These are phyloP conservation scores for Tuctoria greenei DNA, from an alignment of 176 grass and related monocot genomes.

Conservation along the genomic window DNA sequence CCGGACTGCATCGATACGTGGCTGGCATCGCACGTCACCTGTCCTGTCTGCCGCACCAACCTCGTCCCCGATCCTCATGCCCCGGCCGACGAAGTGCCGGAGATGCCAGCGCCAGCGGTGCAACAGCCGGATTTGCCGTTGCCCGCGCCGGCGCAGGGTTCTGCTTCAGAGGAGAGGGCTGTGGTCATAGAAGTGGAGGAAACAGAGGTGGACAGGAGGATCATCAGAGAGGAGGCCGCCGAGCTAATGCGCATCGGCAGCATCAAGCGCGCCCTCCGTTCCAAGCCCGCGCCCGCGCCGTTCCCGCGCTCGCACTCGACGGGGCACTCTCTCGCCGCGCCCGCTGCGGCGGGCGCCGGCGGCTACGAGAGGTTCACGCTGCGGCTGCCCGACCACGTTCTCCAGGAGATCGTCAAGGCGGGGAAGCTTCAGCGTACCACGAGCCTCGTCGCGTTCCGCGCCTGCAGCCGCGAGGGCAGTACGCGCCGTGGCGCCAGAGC, in stretches of 20 bases:
- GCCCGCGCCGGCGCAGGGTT: background rate
- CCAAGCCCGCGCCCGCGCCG: slow-evolving; percentile 41
- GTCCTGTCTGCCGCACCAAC: slow-evolving; percentile 83
- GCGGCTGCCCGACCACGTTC: slow-evolving; percentile 61
- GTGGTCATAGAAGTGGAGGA: slow-evolving; percentile 56
- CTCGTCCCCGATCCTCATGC: slow-evolving; percentile 44
- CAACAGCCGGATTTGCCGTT: slow-evolving; percentile 14
- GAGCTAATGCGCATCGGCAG: slow-evolving; percentile 65
- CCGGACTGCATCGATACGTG: slow-evolving; percentile 84
- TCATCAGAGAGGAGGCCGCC: slow-evolving; percentile 47
- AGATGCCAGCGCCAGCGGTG: background rate
- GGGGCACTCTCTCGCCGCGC: slow-evolving; percentile 56
- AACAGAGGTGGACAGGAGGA: slow-evolving; percentile 48
- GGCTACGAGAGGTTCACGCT: slow-evolving; percentile 65
- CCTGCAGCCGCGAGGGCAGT: slow-evolving; percentile 41
- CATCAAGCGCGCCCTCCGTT: slow-evolving; percentile 52
- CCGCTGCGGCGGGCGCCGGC: background rate
- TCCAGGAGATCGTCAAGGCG: slow-evolving; percentile 50
- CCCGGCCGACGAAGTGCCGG: background rate
- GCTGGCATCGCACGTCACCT: slow-evolving; percentile 73
- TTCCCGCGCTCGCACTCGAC: slow-evolving; percentile 76
- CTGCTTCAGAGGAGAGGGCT: background rate
- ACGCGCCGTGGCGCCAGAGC: slow-evolving; percentile 38
- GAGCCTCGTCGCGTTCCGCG: slow-evolving; percentile 54
- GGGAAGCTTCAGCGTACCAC: slow-evolving; percentile 62